Evolutionary conservation across 2,329 filamentous ascomycete genomes (phyloP).

Genomic region (Colletotrichum australisinense): DNA sequence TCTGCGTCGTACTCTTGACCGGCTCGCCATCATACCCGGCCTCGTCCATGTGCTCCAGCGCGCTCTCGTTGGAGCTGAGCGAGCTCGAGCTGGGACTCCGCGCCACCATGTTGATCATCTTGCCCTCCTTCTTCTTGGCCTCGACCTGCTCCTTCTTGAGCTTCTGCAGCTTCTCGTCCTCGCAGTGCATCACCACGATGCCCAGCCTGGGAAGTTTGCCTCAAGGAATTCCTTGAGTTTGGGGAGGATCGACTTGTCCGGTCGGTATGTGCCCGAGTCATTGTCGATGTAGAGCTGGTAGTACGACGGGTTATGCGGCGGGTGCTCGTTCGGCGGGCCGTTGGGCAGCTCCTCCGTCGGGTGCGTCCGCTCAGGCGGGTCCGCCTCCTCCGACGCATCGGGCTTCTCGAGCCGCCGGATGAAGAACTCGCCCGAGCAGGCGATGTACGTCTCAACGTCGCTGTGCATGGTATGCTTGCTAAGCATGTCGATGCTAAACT

Average conservation of each 20-base stretch:
- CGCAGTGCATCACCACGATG: conserved; percentile 80
- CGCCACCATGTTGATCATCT: conserved; percentile 65
- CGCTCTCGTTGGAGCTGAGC: conserved; percentile 60
- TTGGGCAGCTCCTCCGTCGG: conserved; percentile 59
- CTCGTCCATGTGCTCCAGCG: conserved; percentile 58
- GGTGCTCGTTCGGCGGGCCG: conserved; percentile 57
- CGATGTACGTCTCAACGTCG: conserved; percentile 90
- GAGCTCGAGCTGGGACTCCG: conserved; percentile 58
- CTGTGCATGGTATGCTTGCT: conserved; percentile 98
- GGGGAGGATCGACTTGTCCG: conserved; percentile 81
- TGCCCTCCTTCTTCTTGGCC: conserved; percentile 75
- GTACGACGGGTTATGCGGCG: conserved; percentile 60
- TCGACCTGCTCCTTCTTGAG: conserved; percentile 83
- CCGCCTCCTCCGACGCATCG: conserved; percentile 53
- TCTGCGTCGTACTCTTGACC: conserved; percentile 64
- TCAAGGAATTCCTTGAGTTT: conserved; percentile 77
- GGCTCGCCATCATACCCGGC: conserved; percentile 48
- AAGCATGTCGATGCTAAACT: conserved; percentile 92
- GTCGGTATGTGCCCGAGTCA: conserved; percentile 92
- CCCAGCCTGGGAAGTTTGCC: conserved; percentile 80
- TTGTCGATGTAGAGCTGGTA: conserved; percentile 97
- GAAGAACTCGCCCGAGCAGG: conserved; percentile 94
- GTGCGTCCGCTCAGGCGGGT: conserved; percentile 61
- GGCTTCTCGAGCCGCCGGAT: conserved; percentile 74
- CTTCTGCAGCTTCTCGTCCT: conserved; percentile 76